Percentiles rank a stretch among this genome's conserved stretches.
phyloP scores from a whole-genome alignment of 1,284 basidiomycete species.

The Ganoderma resinaceum region DNA sequence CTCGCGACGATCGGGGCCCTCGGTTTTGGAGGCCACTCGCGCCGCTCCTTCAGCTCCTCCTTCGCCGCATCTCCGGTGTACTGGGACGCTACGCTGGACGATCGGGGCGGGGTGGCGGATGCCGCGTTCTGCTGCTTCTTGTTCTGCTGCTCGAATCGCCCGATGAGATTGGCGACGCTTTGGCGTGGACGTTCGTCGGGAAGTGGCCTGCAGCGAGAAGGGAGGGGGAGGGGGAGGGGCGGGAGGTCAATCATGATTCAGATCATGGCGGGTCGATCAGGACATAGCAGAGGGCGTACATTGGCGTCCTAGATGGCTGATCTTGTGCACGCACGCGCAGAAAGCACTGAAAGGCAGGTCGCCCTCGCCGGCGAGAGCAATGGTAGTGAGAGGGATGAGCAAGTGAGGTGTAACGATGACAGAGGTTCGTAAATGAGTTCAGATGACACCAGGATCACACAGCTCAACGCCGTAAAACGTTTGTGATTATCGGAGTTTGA shows the following conservation, averaged over 20 bases:
- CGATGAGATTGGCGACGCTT: constrained; percentile 85
- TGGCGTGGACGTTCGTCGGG: constrained; percentile 84
- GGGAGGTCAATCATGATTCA: constrained; percentile 29
- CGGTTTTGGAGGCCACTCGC: constrained; percentile 75
- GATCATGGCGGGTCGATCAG: constrained; percentile 27
- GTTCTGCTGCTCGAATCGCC: constrained; percentile 79
- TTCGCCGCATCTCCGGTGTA: constrained; percentile 65
- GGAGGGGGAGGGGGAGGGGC: neutral
- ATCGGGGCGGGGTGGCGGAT: constrained; percentile 51
- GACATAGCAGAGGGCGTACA: constrained; percentile 28
- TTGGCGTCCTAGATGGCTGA: constrained; percentile 26
- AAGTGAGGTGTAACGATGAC: constrained; percentile 28
- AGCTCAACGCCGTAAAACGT: neutral
- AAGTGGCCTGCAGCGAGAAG: constrained; percentile 61
- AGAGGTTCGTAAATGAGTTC: constrained; percentile 29
- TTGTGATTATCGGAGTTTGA: constrained; percentile 22
- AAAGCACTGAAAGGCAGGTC: constrained; percentile 26
- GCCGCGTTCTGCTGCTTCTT: constrained; percentile 61
- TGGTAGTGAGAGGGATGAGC: constrained; percentile 25
- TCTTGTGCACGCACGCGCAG: constrained; percentile 28
- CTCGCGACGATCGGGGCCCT: constrained; percentile 23
- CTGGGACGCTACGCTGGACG: constrained; percentile 64
- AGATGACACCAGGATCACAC: constrained; percentile 25
- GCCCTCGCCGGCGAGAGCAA: constrained; percentile 39
- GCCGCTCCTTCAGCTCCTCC: constrained; percentile 70